phyloP scores from a whole-genome alignment of 1,284 basidiomycete genomes.

The Pisolithus thermaeus region DNA sequence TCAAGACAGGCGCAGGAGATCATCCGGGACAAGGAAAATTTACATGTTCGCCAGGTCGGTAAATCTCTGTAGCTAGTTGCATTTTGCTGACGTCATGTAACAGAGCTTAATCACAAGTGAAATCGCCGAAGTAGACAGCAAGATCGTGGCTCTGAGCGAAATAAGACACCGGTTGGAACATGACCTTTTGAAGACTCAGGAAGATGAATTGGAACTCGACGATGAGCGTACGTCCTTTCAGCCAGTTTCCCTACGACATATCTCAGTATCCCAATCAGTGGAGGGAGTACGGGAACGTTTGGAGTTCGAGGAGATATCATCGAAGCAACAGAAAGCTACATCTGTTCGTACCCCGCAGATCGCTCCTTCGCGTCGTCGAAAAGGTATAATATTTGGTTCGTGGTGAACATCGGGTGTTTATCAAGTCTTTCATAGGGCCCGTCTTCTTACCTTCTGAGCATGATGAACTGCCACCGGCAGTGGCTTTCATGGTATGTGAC shows the following conservation, averaged over 20 bases:
- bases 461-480: constrained; percentile 87
- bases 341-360: constrained; percentile 40
- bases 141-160: constrained; percentile 81
- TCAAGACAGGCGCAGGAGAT: constrained; percentile 81
- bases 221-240: constrained; percentile 69
- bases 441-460: constrained; percentile 97
- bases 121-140: constrained; percentile 80
- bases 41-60: constrained; percentile 79
- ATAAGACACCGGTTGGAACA: constrained; percentile 80
- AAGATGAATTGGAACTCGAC: constrained; percentile 93
- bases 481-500: constrained; percentile 87
- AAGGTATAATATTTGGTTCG: constrained; percentile 41
- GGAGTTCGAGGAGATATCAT: constrained; percentile 54
- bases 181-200: constrained; percentile 82
- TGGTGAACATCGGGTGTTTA: constrained; percentile 9
- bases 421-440: constrained; percentile 51
- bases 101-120: constrained; percentile 81
- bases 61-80: constrained; percentile 4
- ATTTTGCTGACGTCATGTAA: constrained; percentile 8
- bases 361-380: constrained; percentile 66
- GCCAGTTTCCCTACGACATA: constrained; percentile 1
- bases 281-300: constrained; percentile 84
- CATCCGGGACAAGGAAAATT: constrained; percentile 80
- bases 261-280: constrained; percentile 41
- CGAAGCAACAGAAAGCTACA: constrained; percentile 30